A percentile compares a stretch with the other conserved stretches of the same genome.
Evolutionary conservation across 139 green algal genomes (phyloP).

Genomic region (Tetradesmus lagerheimii): DNA sequence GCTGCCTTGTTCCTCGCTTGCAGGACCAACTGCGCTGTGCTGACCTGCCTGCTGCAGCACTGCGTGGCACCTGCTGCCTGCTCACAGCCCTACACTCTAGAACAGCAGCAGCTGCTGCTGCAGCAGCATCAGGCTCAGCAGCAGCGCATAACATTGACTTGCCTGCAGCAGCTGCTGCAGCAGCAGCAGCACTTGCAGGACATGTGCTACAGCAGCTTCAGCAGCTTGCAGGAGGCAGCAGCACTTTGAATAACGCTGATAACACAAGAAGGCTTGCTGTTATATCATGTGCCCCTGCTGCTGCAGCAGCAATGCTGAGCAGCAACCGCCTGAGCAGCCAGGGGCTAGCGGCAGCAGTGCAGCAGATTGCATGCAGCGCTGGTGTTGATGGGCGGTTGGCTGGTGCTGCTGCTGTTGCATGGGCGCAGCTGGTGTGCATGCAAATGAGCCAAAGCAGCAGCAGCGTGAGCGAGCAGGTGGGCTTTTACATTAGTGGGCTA

Average conservation of each 20-base stretch:
- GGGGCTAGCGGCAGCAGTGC: background rate
- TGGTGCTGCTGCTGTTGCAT: background rate
- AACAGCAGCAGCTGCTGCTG: constrained; percentile 11
- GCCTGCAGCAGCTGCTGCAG: background rate
- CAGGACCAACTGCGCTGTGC: background rate
- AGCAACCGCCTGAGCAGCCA: background rate
- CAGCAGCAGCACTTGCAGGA: background rate
- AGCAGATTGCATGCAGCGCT: background rate
- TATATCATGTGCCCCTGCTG: background rate
- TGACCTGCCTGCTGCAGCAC: background rate
- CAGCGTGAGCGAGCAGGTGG: background rate
- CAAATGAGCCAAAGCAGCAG: background rate
- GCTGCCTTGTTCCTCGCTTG: background rate
- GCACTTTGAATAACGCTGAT: background rate
- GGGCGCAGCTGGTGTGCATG: constrained; percentile 11
- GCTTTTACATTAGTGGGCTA: too few relatives aligned
- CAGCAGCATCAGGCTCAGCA: background rate
- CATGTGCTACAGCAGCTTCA: background rate
- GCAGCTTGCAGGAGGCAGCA: background rate
- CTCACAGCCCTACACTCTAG: background rate
- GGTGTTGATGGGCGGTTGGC: background rate
- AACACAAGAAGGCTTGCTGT: background rate
- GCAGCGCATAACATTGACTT: background rate
- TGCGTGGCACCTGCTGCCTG: background rate
- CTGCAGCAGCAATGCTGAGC: background rate